A percentile compares a stretch with the other conserved stretches of the same genome.
Evolutionary conservation across 2,329 filamentous ascomycete genomes (phyloP).

Genomic region (Dactylonectria estremocensis): DNA sequence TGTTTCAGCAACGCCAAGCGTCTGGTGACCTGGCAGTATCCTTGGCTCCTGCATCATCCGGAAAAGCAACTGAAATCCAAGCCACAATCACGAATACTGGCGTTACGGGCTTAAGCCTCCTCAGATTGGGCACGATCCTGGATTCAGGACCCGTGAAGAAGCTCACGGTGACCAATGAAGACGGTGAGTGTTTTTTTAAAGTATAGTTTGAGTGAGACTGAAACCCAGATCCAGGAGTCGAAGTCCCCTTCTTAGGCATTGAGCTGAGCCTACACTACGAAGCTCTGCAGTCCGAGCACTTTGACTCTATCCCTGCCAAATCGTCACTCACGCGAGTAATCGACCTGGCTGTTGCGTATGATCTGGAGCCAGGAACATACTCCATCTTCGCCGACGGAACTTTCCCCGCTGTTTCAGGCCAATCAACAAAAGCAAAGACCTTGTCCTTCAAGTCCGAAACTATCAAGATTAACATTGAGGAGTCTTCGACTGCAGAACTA

Average conservation of each 20-base stretch:
- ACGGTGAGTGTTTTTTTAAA: not conserved
- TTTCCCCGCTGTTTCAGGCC: not conserved
- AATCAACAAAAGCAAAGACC: not conserved
- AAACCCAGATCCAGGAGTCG: not conserved
- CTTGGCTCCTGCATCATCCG: not conserved
- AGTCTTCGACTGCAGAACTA: constrained; percentile 17
- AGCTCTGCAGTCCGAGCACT: constrained; percentile 26
- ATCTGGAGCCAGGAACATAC: constrained; percentile 33
- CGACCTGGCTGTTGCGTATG: constrained; percentile 27
- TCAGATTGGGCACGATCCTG: constrained; percentile 36
- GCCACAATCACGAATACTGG: constrained; percentile 30
- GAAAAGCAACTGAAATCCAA: constrained; percentile 22
- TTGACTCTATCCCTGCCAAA: constrained; percentile 13
- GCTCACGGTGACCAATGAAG: constrained; percentile 17
- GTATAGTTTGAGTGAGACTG: not conserved
- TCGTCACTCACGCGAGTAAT: constrained; percentile 29
- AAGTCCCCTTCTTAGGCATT: constrained; percentile 30
- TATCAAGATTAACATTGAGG: constrained; percentile 22
- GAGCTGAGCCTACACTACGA: constrained; percentile 36
- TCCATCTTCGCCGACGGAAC: constrained; percentile 31
- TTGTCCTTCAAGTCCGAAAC: constrained; percentile 22
- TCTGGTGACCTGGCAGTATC: constrained; percentile 16
- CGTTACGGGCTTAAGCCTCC: constrained; percentile 3
- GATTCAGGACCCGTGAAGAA: constrained; percentile 37
- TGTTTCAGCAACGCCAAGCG: not conserved